phyloP scores from a whole-genome alignment of 208 protist species.

The Crithidia sp. region DNA sequence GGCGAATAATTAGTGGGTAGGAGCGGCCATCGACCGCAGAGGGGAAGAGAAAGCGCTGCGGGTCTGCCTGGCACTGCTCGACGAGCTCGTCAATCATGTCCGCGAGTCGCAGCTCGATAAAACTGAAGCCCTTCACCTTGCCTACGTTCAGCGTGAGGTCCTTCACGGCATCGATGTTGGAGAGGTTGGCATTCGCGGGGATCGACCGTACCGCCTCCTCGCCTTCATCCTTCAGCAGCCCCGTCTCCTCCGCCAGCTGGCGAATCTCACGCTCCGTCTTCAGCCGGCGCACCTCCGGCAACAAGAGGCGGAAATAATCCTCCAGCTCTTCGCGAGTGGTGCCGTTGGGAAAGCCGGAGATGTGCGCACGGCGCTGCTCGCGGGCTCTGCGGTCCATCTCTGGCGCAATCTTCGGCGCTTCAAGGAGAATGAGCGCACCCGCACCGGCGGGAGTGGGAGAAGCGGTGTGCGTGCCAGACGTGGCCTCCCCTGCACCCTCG shows the following conservation, averaged over 20 bases:
- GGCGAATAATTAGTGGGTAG: slow-evolving; percentile 69
- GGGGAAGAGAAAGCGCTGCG: slow-evolving; percentile 68
- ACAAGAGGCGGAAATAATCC: slow-evolving; percentile 68
- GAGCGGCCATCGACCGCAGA: slow-evolving; percentile 44
- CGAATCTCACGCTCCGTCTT: slow-evolving; percentile 74
- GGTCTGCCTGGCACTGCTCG: slow-evolving; percentile 47
- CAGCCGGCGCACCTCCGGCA: slow-evolving; percentile 79
- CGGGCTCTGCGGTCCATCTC: slow-evolving; percentile 64
- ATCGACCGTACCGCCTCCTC: slow-evolving; percentile 65
- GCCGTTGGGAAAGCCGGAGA: slow-evolving; percentile 70
- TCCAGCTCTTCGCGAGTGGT: slow-evolving; percentile 69
- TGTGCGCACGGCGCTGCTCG: slow-evolving; percentile 81
- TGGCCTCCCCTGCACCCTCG: slow-evolving; percentile 5
- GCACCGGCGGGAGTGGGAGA: neutral
- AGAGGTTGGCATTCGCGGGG: slow-evolving; percentile 56
- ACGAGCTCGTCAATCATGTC: slow-evolving; percentile 87
- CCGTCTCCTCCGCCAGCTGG: slow-evolving; percentile 37
- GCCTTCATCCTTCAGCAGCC: slow-evolving; percentile 26
- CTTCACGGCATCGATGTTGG: slow-evolving; percentile 65
- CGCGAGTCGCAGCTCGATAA: slow-evolving; percentile 79
- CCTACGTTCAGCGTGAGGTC: slow-evolving; percentile 60
- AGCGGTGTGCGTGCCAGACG: neutral
- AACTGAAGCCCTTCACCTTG: slow-evolving; percentile 79
- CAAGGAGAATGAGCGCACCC: slow-evolving; percentile 47
- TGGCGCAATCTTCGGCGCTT: slow-evolving; percentile 74